Percentiles rank a stretch among this genome's conserved stretches.
Evolutionary conservation across 305 asterid genomes (phyloP).

Genomic region (Withania somnifera): DNA sequence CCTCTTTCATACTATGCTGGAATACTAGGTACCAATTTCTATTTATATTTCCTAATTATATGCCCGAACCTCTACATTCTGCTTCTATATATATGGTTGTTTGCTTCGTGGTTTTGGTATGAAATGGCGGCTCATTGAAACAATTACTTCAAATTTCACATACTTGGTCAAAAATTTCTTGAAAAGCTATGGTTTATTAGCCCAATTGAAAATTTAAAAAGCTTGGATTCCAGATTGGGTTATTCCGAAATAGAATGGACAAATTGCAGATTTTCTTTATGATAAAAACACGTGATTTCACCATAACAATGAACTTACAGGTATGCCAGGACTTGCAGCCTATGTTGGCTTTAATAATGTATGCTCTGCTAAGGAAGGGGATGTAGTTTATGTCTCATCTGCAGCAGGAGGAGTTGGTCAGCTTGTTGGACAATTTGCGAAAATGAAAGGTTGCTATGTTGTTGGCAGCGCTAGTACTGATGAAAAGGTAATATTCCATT

Average conservation of each 20-base stretch:
- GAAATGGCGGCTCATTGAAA: not conserved
- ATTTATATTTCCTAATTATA: not conserved
- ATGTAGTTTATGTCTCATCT: slow-evolving; percentile 14
- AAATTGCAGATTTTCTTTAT: not conserved
- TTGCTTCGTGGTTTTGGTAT: not conserved
- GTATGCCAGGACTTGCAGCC: slow-evolving; percentile 26
- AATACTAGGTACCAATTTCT: slow-evolving; percentile 4
- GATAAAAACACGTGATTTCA: not conserved
- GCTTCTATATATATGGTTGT: not conserved
- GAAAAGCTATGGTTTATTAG: not conserved
- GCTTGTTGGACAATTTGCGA: slow-evolving; percentile 21
- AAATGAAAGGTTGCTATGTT: slow-evolving; percentile 15
- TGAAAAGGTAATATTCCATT: slow-evolving; percentile 5
- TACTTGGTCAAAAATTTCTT: not conserved
- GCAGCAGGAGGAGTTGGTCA: slow-evolving; percentile 25
- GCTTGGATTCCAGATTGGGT: not conserved
- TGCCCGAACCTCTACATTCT: not conserved
- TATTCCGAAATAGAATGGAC: not conserved
- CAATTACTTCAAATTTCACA: not conserved
- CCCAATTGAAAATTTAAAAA: not conserved
- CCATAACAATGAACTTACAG: not conserved
- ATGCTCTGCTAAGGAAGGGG: slow-evolving; percentile 19
- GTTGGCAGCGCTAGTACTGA: slow-evolving; percentile 20
- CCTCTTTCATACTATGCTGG: slow-evolving; percentile 17
- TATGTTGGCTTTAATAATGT: slow-evolving; percentile 15